Evolutionary conservation across 768 basidiomycete genomes (phyloP), one percentile per base, ranked within the genome.

Genomic region (Russula sp.): DNA sequence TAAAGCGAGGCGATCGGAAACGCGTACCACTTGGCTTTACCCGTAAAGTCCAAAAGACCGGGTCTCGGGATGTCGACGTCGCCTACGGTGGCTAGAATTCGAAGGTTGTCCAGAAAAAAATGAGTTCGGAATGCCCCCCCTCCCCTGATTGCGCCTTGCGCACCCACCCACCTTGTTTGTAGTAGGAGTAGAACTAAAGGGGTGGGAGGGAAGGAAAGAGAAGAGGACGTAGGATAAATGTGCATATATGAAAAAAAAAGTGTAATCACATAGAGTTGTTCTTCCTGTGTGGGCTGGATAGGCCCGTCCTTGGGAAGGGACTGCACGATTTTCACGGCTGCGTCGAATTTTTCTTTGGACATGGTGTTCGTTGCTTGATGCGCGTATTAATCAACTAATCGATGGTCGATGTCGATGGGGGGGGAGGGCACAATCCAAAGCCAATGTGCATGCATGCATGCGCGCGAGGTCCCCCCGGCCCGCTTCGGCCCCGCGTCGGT

Each of bases 1-100:
- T 56, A 61, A 56, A 56, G 45, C 54, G 49, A 52, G 35, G 32
- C 39, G 39, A 51, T 58, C 54, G 45, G 35, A 5, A 20, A 36
- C 35, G 65, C 74, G 66, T 75, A 93, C 93, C 93, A 96, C 79
- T 98, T 98, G 66, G 85, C 87, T 75, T 90, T 94, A 66, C 87
- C 95, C 22, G 77, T 75, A 70, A 97, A 95, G 72, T 96, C 91
- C 42, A 97, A 71, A 76, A 93, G 60, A 47, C 92, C 90, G 47
- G 90, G 89, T 29, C 81, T 76, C 29, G 73, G 0, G 55, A 76
- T 84, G 71, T 80, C 87, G 67, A 81, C 79, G 73, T 95, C 86
- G 54, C 94, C 93, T 41, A 83, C 70, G 7, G 79, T 92, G 48
- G 83, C 93, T 93, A 61, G 55, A 49, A 49, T 48, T 48, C 58